phyloP scores from a whole-genome alignment of 2,329 filamentous ascomycete species.

The Blastomyces gilchristii region DNA sequence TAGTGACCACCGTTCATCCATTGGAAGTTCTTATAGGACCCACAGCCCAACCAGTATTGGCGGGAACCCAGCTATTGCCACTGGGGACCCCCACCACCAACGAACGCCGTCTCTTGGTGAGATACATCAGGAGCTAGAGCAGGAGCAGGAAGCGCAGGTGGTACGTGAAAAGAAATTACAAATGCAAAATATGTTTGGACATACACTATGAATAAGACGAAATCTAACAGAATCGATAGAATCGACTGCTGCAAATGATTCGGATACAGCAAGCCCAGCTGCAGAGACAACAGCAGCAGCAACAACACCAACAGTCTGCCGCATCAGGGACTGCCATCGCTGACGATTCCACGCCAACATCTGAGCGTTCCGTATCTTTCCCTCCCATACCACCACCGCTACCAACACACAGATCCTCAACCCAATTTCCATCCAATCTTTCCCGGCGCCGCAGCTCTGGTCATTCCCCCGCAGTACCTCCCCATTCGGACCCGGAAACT shows the following conservation, averaged over 20 bases:
- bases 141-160: constrained; percentile 44
- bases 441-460: constrained; percentile 30
- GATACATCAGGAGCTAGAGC: constrained; percentile 42
- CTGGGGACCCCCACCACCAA: constrained; percentile 40
- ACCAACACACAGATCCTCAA: constrained; percentile 26
- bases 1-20: constrained; percentile 30
- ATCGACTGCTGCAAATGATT: constrained; percentile 42
- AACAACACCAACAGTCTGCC: constrained; percentile 23
- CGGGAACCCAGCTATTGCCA: constrained; percentile 33
- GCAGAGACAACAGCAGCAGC: constrained; percentile 29
- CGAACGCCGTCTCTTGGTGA: constrained; percentile 40
- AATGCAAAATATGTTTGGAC: constrained; percentile 1
- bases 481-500: constrained; percentile 13
- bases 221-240: constrained; percentile 24
- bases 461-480: constrained; percentile 25
- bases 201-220: background rate
- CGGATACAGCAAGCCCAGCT: constrained; percentile 39
- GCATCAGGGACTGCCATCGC: constrained; percentile 26
- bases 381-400: constrained; percentile 24
- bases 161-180: constrained; percentile 22
- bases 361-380: constrained; percentile 34
- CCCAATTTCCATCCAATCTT: constrained; percentile 24
- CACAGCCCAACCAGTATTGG: constrained; percentile 36
- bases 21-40: constrained; percentile 31
- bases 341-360: constrained; percentile 36